Percentiles rank a stretch among this genome's conserved stretches.
These are phyloP conservation scores for Sphaceloma murrayae DNA, from an alignment of 2,329 filamentous ascomycete species.

Conservation along the genomic window DNA sequence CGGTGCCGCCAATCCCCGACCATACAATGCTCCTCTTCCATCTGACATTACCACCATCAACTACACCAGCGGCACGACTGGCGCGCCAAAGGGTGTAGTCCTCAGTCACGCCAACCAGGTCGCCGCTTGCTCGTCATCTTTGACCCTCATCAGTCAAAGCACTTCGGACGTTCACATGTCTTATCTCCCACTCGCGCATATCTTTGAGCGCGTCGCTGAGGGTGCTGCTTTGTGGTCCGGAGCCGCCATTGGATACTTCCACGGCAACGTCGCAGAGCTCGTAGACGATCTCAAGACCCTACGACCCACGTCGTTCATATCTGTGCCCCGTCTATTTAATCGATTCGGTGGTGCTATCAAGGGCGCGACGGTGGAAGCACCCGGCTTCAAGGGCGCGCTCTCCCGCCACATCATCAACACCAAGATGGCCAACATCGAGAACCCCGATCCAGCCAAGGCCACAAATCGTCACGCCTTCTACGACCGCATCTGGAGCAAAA, in stretches of 20 bases:
- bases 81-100: constrained; percentile 72
- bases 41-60: constrained; percentile 18
- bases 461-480: constrained; percentile 17
- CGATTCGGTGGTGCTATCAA: constrained; percentile 17
- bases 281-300: constrained; percentile 17
- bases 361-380: constrained; percentile 6
- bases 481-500: constrained; percentile 16
- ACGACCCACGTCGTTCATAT: constrained; percentile 16
- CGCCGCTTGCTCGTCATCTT: constrained; percentile 41
- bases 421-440: constrained; percentile 16
- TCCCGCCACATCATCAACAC: constrained; percentile 14
- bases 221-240: constrained; percentile 15
- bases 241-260: constrained; percentile 17
- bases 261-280: constrained; percentile 17
- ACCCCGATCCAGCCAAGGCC: constrained; percentile 34
- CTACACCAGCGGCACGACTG: constrained; percentile 80
- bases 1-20: constrained; percentile 16
- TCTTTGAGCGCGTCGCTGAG: constrained; percentile 17
- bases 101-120: constrained; percentile 75
- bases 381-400: constrained; percentile 16
- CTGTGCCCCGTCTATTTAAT: constrained; percentile 16
- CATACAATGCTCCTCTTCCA: constrained; percentile 17
- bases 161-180: constrained; percentile 36
- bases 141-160: constrained; percentile 30
- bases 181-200: constrained; percentile 18